phyloP scores from a whole-genome alignment of 2,329 filamentous ascomycete species.

The Monosporascus sp. region DNA sequence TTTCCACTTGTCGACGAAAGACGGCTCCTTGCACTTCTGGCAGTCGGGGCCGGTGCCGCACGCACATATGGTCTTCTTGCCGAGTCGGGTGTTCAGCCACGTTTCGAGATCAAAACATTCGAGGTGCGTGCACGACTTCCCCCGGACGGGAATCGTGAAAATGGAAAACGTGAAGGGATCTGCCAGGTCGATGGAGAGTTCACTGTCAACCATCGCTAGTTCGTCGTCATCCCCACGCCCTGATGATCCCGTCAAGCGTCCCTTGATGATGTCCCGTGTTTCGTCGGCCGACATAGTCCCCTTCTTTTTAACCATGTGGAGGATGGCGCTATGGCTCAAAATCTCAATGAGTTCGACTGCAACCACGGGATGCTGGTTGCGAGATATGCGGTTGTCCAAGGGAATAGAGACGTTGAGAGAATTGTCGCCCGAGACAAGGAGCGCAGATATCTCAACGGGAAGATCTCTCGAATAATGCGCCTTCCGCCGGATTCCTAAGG shows the following conservation, averaged over 20 bases:
- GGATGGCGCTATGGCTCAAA: slow-evolving; percentile 37
- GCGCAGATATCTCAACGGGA: slow-evolving; percentile 66
- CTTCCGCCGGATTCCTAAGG: slow-evolving; percentile 58
- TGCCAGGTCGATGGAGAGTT: slow-evolving; percentile 56
- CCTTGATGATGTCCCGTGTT: slow-evolving; percentile 53
- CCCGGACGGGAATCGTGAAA: slow-evolving; percentile 67
- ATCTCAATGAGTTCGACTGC: slow-evolving; percentile 67
- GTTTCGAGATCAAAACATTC: slow-evolving; percentile 88
- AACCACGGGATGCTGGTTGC: slow-evolving; percentile 46
- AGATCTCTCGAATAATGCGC: slow-evolving; percentile 69
- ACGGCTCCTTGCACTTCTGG: slow-evolving; percentile 40
- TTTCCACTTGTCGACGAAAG: slow-evolving; percentile 67
- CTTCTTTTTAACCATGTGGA: slow-evolving; percentile 31
- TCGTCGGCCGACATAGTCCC: slow-evolving; percentile 37
- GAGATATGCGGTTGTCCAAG: slow-evolving; percentile 7
- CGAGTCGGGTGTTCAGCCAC: slow-evolving; percentile 64
- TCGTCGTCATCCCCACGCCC: slow-evolving; percentile 52
- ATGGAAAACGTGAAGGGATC: slow-evolving; percentile 63
- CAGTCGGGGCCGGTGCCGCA: slow-evolving; percentile 34
- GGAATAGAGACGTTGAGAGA: slow-evolving; percentile 47
- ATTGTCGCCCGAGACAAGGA: slow-evolving; percentile 56
- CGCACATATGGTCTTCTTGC: slow-evolving; percentile 29
- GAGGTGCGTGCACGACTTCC: slow-evolving; percentile 63
- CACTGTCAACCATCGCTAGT: slow-evolving; percentile 50
- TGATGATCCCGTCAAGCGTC: slow-evolving; percentile 30